phyloP scores from a whole-genome alignment of 805 yeast species.

The Lachancea mirantina region DNA sequence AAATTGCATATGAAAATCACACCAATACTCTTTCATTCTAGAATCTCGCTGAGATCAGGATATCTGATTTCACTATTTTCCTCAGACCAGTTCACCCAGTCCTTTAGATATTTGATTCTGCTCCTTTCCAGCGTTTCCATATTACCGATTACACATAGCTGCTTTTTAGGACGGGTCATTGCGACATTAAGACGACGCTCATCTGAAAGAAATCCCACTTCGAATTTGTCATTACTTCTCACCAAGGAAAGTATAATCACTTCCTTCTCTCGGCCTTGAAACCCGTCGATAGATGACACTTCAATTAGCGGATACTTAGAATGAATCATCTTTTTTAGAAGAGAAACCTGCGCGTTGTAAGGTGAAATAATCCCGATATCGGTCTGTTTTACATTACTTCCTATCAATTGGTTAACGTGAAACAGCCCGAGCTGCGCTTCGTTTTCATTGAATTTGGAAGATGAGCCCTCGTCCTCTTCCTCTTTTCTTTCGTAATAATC shows the following conservation, averaged over 20 bases:
- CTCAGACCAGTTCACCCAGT: slow-evolving; percentile 69
- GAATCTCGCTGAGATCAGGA: slow-evolving; percentile 44
- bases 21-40: neutral
- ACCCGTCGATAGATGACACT: slow-evolving; percentile 88
- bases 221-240: slow-evolving; percentile 61
- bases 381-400: slow-evolving; percentile 43
- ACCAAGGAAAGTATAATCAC: slow-evolving; percentile 74
- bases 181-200: slow-evolving; percentile 84
- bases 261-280: slow-evolving; percentile 94
- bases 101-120: slow-evolving; percentile 41
- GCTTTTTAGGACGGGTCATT: slow-evolving; percentile 82
- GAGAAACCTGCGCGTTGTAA: slow-evolving; percentile 76
- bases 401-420: slow-evolving; percentile 48
- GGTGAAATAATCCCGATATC: slow-evolving; percentile 87
- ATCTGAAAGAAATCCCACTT: slow-evolving; percentile 79
- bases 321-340: slow-evolving; percentile 43
- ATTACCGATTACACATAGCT: slow-evolving; percentile 81
- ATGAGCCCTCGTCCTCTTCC: slow-evolving; percentile 26
- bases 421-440: slow-evolving; percentile 57
- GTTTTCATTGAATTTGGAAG: slow-evolving; percentile 69
- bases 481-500: slow-evolving; percentile 59
- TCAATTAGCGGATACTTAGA: slow-evolving; percentile 45
- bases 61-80: slow-evolving; percentile 60
- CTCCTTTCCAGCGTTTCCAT: slow-evolving; percentile 53
- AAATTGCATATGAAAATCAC: slow-evolving; percentile 3